Conservation (phyloP, 2,329 filamentous ascomycete species). For the Cladosporium phlei region DNA sequence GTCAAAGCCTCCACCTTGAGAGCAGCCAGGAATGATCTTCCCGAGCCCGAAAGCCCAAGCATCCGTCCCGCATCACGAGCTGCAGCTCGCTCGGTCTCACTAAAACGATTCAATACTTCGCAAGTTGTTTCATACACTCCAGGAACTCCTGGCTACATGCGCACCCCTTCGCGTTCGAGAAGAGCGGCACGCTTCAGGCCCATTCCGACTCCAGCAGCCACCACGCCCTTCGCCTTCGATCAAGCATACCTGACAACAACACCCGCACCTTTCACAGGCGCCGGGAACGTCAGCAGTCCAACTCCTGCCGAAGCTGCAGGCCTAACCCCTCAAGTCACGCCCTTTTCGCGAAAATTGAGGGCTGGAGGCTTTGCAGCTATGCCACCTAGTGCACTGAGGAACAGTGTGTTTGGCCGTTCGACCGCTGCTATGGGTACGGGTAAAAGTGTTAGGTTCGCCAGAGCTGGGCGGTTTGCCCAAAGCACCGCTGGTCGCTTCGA, state of each 20-base stretch:
- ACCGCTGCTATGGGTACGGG: conserved; percentile 4
- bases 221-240: conserved; percentile 30
- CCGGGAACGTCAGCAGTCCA: background rate
- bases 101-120: background rate
- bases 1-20: conserved; percentile 37
- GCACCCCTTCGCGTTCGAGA: conserved; percentile 39
- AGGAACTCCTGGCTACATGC: conserved; percentile 37
- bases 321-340: conserved; percentile 34
- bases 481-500: conserved; percentile 1
- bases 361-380: conserved; percentile 16
- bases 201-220: conserved; percentile 26
- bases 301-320: conserved; percentile 18
- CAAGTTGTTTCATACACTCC: conserved; percentile 3
- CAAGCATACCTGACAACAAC: conserved; percentile 23
- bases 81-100: conserved; percentile 21
- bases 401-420: conserved; percentile 1
- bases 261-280: conserved; percentile 22
- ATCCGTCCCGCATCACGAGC: conserved; percentile 27
- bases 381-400: conserved; percentile 8
- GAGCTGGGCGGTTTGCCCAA: background rate
- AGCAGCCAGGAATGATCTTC: conserved; percentile 11
- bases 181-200: conserved; percentile 26
- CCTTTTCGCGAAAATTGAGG: conserved; percentile 35
- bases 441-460: conserved; percentile 15
- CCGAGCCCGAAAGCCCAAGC: conserved; percentile 28